Conservation (phyloP, 129 eudicot species). For the Tagetes erecta region DNA sequence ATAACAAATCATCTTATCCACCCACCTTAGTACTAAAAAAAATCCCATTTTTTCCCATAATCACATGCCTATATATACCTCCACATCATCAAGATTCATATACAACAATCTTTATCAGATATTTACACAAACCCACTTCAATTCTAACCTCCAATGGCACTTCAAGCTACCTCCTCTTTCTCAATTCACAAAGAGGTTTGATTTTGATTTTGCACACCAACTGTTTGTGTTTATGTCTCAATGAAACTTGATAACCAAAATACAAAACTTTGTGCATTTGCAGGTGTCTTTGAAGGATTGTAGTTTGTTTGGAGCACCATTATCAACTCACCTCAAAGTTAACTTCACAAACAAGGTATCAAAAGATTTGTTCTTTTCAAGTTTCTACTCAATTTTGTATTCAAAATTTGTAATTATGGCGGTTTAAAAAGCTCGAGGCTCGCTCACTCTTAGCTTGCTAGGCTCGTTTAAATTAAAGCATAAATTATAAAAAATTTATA, state of each 20-base stretch:
- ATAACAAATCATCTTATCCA: conserved; percentile 61
- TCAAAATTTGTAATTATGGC: too few relatives aligned
- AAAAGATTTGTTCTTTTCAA: background rate
- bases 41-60: background rate
- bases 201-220: background rate
- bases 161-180: conserved; percentile 64
- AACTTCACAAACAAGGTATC: conserved; percentile 60
- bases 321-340: conserved; percentile 53
- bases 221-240: background rate
- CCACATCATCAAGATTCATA: conserved; percentile 18
- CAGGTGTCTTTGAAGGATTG: conserved; percentile 65
- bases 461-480: too few relatives aligned
- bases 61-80: conserved; percentile 11
- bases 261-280: conserved; percentile 8
- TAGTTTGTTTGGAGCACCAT: conserved; percentile 60
- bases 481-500: too few relatives aligned
- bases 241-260: background rate
- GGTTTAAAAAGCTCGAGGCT: too few relatives aligned
- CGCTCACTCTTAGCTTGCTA: too few relatives aligned
- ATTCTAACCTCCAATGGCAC: conserved; percentile 52
- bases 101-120: conserved; percentile 34
- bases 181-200: conserved; percentile 52
- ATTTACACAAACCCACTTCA: conserved; percentile 18
- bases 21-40: conserved; percentile 28
- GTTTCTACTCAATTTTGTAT: too few relatives aligned